These are phyloP conservation scores for Coemansia sp. DNA, from an alignment of 192 early-diverging fungal genomes.

Conservation along the genomic window DNA sequence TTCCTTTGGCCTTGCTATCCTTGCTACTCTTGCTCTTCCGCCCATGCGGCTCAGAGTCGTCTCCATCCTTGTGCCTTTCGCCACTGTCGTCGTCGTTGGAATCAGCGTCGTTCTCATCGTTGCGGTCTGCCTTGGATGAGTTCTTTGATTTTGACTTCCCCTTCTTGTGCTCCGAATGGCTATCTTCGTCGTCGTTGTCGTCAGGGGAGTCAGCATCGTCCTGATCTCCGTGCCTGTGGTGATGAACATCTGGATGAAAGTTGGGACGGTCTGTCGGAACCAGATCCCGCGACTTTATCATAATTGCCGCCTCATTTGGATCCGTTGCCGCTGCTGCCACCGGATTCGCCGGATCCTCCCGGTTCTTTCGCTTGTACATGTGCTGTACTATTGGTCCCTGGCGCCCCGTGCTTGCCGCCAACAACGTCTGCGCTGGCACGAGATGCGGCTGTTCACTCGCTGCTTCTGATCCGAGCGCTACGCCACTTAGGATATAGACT, in stretches of 20 bases:
- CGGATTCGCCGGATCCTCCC: slow-evolving; percentile 45
- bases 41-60: background rate
- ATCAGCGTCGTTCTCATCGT: slow-evolving; percentile 11
- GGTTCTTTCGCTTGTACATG: slow-evolving; percentile 24
- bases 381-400: background rate
- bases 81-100: background rate
- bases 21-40: background rate
- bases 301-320: slow-evolving; percentile 49
- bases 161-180: slow-evolving; percentile 6
- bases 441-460: background rate
- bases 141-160: slow-evolving; percentile 6
- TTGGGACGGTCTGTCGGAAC: slow-evolving; percentile 40
- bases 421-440: background rate
- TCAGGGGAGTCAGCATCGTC: slow-evolving; percentile 10
- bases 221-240: slow-evolving; percentile 13
- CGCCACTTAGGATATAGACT: slow-evolving; percentile 7
- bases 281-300: slow-evolving; percentile 44
- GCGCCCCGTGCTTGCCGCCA: background rate
- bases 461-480: background rate
- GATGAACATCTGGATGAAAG: slow-evolving; percentile 15
- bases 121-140: slow-evolving; percentile 9
- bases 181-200: slow-evolving; percentile 10
- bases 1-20: background rate
- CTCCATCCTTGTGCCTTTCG: background rate
- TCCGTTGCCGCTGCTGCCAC: slow-evolving; percentile 52